Evolutionary conservation across 306 rosid species (phyloP).

Genomic region (Astragalus membranaceus): DNA sequence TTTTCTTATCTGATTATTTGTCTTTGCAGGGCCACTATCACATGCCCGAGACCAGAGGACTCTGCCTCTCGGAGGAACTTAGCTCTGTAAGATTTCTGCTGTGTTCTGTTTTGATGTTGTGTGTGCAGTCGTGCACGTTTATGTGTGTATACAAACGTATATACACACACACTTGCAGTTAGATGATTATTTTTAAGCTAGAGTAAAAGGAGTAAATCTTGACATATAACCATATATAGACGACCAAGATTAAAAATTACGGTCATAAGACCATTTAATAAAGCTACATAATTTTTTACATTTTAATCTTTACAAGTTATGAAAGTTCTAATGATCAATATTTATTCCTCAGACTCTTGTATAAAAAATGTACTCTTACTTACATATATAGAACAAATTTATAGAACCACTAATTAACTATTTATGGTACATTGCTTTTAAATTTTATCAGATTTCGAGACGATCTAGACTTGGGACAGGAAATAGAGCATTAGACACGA

Average conservation of each 20-base stretch:
- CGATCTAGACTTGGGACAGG: slow-evolving; percentile 39
- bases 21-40: slow-evolving; percentile 46
- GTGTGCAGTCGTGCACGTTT: not conserved
- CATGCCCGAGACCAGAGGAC: slow-evolving; percentile 56
- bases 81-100: slow-evolving; percentile 31
- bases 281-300: not conserved
- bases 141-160: not conserved
- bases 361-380: not conserved
- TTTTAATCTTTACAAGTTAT: not conserved
- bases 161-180: not conserved
- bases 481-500: slow-evolving; percentile 31
- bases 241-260: not conserved
- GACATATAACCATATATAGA: not conserved
- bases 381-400: not conserved
- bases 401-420: slow-evolving; percentile 17
- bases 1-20: not conserved
- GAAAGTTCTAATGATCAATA: not conserved
- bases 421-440: slow-evolving; percentile 38
- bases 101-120: not conserved
- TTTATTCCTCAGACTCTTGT: not conserved
- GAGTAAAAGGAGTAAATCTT: not conserved
- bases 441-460: slow-evolving; percentile 33
- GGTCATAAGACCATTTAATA: not conserved
- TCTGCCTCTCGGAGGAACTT: slow-evolving; percentile 53
- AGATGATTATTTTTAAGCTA: not conserved